Conservation (phyloP, 768 basidiomycete genomes). For the Termitomyces sp. region DNA sequence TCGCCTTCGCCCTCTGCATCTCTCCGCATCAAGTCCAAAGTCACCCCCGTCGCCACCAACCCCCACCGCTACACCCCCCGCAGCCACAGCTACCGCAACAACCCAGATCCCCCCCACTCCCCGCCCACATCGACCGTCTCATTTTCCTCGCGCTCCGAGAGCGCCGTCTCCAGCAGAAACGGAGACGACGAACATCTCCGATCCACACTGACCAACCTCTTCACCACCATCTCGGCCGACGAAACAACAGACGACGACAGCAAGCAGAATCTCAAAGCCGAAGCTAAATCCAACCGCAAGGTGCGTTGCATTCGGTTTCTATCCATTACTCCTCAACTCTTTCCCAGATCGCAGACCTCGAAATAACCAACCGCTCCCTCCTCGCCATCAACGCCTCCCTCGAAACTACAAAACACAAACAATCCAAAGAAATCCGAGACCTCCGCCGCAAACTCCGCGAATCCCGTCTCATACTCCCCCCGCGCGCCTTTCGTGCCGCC, state of each 20-base stretch:
- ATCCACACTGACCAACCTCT: slow-evolving; percentile 39
- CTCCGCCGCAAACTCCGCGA: slow-evolving; percentile 80
- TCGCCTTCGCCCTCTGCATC: slow-evolving; percentile 28
- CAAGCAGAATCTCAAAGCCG: slow-evolving; percentile 57
- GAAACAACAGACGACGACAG: slow-evolving; percentile 26
- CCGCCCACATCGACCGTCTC: slow-evolving; percentile 71
- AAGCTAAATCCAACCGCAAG: slow-evolving; percentile 87
- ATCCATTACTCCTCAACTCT: background rate
- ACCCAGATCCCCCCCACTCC: slow-evolving; percentile 43
- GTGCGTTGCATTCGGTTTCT: slow-evolving; percentile 29
- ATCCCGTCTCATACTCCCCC: slow-evolving; percentile 74
- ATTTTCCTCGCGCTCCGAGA: slow-evolving; percentile 75
- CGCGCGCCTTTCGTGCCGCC: slow-evolving; percentile 52
- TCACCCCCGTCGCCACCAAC: slow-evolving; percentile 57
- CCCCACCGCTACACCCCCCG: slow-evolving; percentile 49
- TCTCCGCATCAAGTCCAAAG: slow-evolving; percentile 60
- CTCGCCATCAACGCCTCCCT: slow-evolving; percentile 81
- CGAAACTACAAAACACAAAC: slow-evolving; percentile 75
- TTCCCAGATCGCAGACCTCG: slow-evolving; percentile 81
- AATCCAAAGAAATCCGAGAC: slow-evolving; percentile 83
- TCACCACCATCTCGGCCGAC: slow-evolving; percentile 30
- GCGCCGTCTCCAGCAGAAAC: slow-evolving; percentile 44
- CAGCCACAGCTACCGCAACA: slow-evolving; percentile 26
- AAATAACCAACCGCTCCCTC: slow-evolving; percentile 86
- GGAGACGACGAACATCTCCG: slow-evolving; percentile 22